phyloP scores from a whole-genome alignment of 2,329 filamentous ascomycete genomes.

The Fusarium sp. region DNA sequence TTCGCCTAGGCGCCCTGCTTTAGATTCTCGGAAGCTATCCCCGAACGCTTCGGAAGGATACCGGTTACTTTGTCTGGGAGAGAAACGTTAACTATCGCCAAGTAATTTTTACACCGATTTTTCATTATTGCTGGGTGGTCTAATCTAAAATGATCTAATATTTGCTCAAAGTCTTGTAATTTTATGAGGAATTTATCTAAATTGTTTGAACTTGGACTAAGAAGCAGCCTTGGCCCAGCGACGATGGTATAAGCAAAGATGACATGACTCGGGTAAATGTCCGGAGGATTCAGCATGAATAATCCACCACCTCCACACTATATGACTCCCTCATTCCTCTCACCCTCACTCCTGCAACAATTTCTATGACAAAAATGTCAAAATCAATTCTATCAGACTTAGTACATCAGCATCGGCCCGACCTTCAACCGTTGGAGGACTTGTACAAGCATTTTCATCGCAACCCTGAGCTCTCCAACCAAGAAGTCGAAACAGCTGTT shows the following conservation, averaged over 20 bases:
- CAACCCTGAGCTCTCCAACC: conserved; percentile 67
- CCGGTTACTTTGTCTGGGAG: fast-evolving
- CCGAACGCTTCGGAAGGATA: background rate
- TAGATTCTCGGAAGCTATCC: background rate
- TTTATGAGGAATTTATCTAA: background rate
- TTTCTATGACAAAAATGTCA: background rate
- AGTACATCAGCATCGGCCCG: conserved; percentile 2
- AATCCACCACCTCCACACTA: no score
- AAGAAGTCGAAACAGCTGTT: conserved; percentile 62
- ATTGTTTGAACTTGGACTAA: no score
- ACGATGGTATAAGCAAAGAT: background rate
- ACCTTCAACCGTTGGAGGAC: conserved; percentile 1
- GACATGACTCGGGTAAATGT: background rate
- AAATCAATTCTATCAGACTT: background rate
- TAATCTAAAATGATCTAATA: fast-evolving
- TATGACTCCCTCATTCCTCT: background rate
- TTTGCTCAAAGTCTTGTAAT: fast-evolving
- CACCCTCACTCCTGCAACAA: fast-evolving
- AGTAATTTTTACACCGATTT: no score
- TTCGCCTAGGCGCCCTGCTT: no score
- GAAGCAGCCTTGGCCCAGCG: background rate
- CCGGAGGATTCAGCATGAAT: background rate
- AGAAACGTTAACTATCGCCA: no score
- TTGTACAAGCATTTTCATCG: conserved; percentile 66
- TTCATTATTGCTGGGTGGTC: no score